These are phyloP conservation scores for Metrosideros polymorpha DNA, from an alignment of 441 rosid species.

Conservation along the genomic window DNA sequence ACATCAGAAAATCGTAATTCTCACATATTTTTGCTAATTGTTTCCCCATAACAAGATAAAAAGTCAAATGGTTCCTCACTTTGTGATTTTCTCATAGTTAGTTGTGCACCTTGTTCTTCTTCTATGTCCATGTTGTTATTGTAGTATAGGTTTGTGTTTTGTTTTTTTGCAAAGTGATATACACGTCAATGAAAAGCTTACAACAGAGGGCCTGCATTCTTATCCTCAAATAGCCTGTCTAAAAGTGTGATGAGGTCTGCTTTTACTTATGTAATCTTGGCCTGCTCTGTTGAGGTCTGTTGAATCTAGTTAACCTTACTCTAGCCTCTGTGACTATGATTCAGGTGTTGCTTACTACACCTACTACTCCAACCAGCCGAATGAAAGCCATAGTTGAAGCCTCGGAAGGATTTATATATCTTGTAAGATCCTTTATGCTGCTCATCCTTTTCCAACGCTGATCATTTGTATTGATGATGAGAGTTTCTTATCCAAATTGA, in stretches of 20 bases:
- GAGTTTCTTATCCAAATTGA: background rate
- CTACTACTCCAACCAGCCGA: constrained; percentile 77
- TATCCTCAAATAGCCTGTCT: background rate
- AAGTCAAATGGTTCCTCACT: background rate
- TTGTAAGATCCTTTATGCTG: constrained; percentile 41
- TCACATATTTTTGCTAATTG: background rate
- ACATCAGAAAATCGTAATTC: background rate
- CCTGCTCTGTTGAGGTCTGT: background rate
- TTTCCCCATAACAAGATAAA: background rate
- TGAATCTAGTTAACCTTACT: background rate
- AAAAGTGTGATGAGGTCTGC: background rate
- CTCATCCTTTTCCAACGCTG: background rate
- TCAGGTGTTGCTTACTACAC: constrained; percentile 88
- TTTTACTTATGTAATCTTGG: background rate
- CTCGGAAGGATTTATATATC: constrained; percentile 84
- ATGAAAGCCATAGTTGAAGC: constrained; percentile 88
- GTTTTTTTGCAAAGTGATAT: background rate
- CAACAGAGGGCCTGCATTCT: background rate
- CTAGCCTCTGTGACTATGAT: background rate
- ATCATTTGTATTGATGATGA: background rate
- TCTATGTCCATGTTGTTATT: background rate
- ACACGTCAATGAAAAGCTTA: background rate
- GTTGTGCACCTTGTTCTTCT: background rate
- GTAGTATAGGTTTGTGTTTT: background rate
- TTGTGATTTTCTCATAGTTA: background rate